phyloP scores from a whole-genome alignment of 768 basidiomycete genomes.

The Ramaria rubella region DNA sequence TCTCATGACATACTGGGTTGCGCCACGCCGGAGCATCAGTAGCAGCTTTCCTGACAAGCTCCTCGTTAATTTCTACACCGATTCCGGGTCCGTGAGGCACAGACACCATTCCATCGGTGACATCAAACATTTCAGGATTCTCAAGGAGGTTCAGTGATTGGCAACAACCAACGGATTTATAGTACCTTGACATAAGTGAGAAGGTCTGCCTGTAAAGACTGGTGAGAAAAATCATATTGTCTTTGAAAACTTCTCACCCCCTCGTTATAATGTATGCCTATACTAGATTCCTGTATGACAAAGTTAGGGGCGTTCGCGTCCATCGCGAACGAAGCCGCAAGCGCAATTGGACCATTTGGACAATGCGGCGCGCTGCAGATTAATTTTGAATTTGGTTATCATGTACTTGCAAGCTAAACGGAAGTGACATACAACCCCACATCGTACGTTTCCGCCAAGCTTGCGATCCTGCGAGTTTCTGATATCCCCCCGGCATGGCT shows the following conservation, averaged over 20 bases:
- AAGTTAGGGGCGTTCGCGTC: constrained; percentile 54
- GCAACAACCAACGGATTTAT: background rate
- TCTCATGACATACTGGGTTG: constrained; percentile 20
- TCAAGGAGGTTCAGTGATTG: background rate
- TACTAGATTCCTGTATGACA: constrained; percentile 44
- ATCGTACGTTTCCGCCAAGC: constrained; percentile 61
- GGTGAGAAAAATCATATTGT: background rate
- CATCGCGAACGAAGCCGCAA: constrained; percentile 65
- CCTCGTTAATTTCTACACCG: constrained; percentile 57
- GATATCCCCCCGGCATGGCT: constrained; percentile 55
- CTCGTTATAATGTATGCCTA: constrained; percentile 58
- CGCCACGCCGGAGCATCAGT: constrained; percentile 17
- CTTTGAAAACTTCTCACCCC: constrained; percentile 19
- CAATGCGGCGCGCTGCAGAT: constrained; percentile 55
- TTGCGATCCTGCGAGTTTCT: constrained; percentile 50
- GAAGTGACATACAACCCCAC: constrained; percentile 37
- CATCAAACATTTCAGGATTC: constrained; percentile 21
- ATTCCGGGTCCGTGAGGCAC: constrained; percentile 43
- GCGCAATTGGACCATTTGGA: constrained; percentile 62
- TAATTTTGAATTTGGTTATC: background rate
- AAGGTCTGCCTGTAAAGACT: constrained; percentile 38
- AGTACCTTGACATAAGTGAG: constrained; percentile 44
- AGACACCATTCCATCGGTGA: background rate
- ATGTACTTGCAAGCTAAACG: background rate
- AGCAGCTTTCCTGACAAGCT: constrained; percentile 35